phyloP scores from a whole-genome alignment of 345 rosid species.

The Turritis glabra region DNA sequence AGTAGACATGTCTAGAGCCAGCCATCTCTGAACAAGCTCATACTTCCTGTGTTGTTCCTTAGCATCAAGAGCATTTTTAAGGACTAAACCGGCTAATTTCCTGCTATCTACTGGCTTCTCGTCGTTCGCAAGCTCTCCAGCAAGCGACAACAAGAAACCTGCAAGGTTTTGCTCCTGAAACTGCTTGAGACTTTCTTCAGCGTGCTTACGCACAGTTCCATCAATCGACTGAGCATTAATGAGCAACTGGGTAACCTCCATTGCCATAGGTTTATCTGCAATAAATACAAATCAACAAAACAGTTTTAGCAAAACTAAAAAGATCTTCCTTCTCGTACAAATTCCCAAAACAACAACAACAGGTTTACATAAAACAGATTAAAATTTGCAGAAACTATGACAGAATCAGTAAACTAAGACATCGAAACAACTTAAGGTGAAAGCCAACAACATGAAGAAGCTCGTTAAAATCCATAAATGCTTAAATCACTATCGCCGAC shows the following conservation, averaged over 20 bases:
- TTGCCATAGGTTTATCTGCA: conserved; percentile 36
- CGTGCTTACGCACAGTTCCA: conserved; percentile 64
- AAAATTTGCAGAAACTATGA: neutral
- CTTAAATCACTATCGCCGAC: neutral
- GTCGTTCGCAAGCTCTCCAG: conserved; percentile 64
- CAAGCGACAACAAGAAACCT: conserved; percentile 58
- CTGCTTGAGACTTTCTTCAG: conserved; percentile 70
- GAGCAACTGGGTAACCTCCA: conserved; percentile 75
- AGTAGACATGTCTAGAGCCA: conserved; percentile 53
- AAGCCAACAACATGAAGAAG: neutral
- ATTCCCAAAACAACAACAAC: neutral
- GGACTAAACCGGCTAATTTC: conserved; percentile 67
- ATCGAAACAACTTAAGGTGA: conserved; percentile 6
- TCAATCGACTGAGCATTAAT: conserved; percentile 75
- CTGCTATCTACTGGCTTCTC: conserved; percentile 79
- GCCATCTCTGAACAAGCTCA: conserved; percentile 78
- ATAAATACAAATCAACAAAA: neutral
- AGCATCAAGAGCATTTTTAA: conserved; percentile 73
- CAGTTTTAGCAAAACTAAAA: neutral
- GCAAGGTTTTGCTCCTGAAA: conserved; percentile 75
- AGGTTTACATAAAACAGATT: no score
- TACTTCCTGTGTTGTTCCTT: conserved; percentile 71
- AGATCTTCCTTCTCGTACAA: no score
- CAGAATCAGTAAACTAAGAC: conserved; percentile 4
- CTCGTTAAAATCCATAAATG: neutral